Conservation (phyloP, 305 asterid species). For the Petunia hybrid region DNA sequence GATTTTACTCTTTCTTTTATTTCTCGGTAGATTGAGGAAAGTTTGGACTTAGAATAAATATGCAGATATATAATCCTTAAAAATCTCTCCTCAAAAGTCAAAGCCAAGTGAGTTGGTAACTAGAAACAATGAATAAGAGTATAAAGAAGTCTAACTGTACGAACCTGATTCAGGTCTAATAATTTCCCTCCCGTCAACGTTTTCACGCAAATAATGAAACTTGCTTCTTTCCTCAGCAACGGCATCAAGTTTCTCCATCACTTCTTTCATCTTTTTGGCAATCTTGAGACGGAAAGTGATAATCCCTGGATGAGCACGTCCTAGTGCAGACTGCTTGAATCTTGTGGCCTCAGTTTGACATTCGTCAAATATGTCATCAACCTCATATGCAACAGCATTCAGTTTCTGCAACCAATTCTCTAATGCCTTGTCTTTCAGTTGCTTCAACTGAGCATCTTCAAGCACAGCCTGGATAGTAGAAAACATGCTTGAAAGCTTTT, state of each 20-base stretch:
- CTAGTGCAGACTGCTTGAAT: background rate
- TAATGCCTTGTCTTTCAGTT: conserved; percentile 1
- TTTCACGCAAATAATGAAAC: background rate
- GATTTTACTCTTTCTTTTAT: too few species aligned
- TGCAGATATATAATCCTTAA: too few species aligned
- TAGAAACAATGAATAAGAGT: too few species aligned
- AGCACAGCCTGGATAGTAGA: background rate
- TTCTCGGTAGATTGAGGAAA: too few species aligned
- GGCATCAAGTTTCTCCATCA: background rate
- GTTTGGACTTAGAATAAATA: too few species aligned
- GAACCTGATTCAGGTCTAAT: too few species aligned
- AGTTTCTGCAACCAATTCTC: background rate
- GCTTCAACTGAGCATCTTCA: conserved; percentile 16
- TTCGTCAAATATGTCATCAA: conserved; percentile 25
- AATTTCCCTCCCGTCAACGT: background rate
- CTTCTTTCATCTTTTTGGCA: background rate
- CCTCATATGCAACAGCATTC: conserved; percentile 28
- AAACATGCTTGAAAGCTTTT: background rate
- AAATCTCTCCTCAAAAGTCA: too few species aligned
- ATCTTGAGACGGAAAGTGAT: background rate
- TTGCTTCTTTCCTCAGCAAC: background rate
- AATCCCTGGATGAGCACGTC: background rate
- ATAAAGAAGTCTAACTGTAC: too few species aligned
- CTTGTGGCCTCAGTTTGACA: background rate
- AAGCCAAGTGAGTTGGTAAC: too few species aligned